phyloP scores from a whole-genome alignment of 768 basidiomycete species.

The Boletus reticulatus region DNA sequence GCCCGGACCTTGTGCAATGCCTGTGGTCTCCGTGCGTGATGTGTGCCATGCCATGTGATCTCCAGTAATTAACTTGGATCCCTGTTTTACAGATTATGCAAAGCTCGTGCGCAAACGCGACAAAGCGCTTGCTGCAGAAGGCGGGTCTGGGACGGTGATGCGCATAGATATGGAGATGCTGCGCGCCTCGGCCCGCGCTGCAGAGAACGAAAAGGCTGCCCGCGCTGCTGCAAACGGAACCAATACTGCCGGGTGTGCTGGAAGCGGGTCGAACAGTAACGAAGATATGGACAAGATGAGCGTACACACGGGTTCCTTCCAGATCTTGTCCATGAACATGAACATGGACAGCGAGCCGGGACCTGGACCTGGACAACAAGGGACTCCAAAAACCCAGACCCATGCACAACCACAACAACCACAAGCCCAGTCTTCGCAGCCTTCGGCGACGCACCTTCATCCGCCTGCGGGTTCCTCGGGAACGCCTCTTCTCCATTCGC shows the following conservation, averaged over 20 bases:
- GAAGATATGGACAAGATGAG: slow-evolving; percentile 29
- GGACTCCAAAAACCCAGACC: not conserved
- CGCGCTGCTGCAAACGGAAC: slow-evolving; percentile 29
- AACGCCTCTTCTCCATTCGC: slow-evolving; percentile 15
- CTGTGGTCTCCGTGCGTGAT: slow-evolving; percentile 67
- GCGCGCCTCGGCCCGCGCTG: slow-evolving; percentile 67
- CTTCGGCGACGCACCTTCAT: slow-evolving; percentile 9
- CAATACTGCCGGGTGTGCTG: slow-evolving; percentile 19
- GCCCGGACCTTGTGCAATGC: slow-evolving; percentile 84
- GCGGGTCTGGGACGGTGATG: slow-evolving; percentile 40
- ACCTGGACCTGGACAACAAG: slow-evolving; percentile 2
- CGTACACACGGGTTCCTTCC: slow-evolving; percentile 61
- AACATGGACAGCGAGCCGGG: slow-evolving; percentile 18
- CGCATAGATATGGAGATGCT: slow-evolving; percentile 75
- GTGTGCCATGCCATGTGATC: not conserved
- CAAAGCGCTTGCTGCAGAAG: slow-evolving; percentile 55
- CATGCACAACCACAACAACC: slow-evolving; percentile 6
- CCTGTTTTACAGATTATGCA: slow-evolving; percentile 59
- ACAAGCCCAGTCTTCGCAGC: slow-evolving; percentile 1
- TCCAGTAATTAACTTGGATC: too few species aligned
- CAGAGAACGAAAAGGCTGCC: slow-evolving; percentile 37
- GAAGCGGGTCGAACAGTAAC: slow-evolving; percentile 1
- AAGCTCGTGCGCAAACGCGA: slow-evolving; percentile 80
- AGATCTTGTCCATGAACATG: slow-evolving; percentile 36
- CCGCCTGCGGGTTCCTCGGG: slow-evolving; percentile 9